These are phyloP conservation scores for Tubosaeta sp. DNA, from an alignment of 768 basidiomycete species.

Conservation along the genomic window DNA sequence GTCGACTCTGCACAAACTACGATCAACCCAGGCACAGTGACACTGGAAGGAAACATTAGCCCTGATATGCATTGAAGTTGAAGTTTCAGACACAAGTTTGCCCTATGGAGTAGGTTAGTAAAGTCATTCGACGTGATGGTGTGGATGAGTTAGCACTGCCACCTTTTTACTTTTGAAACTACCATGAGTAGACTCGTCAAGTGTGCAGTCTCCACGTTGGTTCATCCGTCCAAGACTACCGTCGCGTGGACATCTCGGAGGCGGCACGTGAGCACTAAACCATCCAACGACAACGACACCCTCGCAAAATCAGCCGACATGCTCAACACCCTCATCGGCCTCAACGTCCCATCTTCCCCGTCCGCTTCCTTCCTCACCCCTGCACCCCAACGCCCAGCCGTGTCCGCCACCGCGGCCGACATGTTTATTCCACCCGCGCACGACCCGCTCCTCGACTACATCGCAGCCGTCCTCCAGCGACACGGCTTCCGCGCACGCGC, in stretches of 20 bases:
- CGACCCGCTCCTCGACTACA: constrained; percentile 68
- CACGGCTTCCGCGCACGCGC: constrained; percentile 66
- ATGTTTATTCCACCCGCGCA: constrained; percentile 67
- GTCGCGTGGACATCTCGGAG: background rate
- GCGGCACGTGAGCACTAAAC: constrained; percentile 14
- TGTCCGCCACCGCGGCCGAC: background rate
- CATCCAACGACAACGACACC: constrained; percentile 19
- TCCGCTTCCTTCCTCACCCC: background rate
- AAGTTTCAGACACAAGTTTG: too few species aligned
- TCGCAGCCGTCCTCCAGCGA: constrained; percentile 57
- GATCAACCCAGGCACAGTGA: too few species aligned
- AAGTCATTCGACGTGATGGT: too few species aligned
- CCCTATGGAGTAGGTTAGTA: too few species aligned
- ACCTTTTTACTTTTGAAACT: background rate
- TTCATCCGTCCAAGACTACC: background rate
- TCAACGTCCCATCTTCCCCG: constrained; percentile 7
- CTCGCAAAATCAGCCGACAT: constrained; percentile 22
- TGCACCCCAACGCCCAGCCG: background rate
- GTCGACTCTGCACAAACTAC: too few species aligned
- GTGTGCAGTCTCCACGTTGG: background rate
- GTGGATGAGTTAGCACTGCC: background rate
- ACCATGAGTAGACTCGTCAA: background rate
- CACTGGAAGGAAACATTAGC: too few species aligned
- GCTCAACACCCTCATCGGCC: constrained; percentile 20
- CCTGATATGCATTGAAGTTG: too few species aligned